These are phyloP conservation scores for Lojkania enalia DNA, from an alignment of 2,329 filamentous ascomycete genomes.

Conservation along the genomic window DNA sequence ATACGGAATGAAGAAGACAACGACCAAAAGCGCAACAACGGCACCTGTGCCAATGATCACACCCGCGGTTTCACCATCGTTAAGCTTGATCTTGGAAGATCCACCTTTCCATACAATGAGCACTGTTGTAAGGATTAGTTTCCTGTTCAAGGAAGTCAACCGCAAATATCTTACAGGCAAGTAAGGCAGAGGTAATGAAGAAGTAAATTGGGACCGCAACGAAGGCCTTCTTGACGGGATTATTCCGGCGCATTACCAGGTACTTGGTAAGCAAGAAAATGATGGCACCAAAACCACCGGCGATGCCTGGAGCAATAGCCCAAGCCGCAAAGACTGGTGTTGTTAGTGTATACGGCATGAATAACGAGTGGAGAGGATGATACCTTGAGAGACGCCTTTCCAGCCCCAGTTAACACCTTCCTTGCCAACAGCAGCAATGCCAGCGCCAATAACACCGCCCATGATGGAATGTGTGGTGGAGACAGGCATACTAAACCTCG, in stretches of 20 bases:
- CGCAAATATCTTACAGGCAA: slow-evolving; percentile 48
- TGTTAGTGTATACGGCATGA: not conserved
- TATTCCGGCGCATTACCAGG: slow-evolving; percentile 57
- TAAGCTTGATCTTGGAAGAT: slow-evolving; percentile 52
- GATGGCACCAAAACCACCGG: slow-evolving; percentile 57
- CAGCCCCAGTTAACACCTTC: slow-evolving; percentile 60
- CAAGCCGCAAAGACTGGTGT: slow-evolving; percentile 62
- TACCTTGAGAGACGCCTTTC: slow-evolving; percentile 54
- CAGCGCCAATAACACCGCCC: slow-evolving; percentile 50
- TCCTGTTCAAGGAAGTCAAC: slow-evolving; percentile 22
- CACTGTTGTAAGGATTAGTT: slow-evolving; percentile 16
- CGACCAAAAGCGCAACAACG: slow-evolving; percentile 54
- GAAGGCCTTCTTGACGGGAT: slow-evolving; percentile 59
- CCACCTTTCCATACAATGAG: slow-evolving; percentile 52
- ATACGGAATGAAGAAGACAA: slow-evolving; percentile 62
- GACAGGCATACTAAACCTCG: slow-evolving; percentile 56
- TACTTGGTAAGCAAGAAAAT: slow-evolving; percentile 63
- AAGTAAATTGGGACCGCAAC: slow-evolving; percentile 61
- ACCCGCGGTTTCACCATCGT: slow-evolving; percentile 54
- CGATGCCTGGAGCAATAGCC: slow-evolving; percentile 62
- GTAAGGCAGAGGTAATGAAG: slow-evolving; percentile 57
- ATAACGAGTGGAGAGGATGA: not conserved
- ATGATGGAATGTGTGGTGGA: slow-evolving; percentile 56
- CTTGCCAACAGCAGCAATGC: slow-evolving; percentile 57
- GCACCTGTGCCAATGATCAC: slow-evolving; percentile 59